These are phyloP conservation scores for Kernera saxatilis DNA, from an alignment of 345 rosid species.

Conservation along the genomic window DNA sequence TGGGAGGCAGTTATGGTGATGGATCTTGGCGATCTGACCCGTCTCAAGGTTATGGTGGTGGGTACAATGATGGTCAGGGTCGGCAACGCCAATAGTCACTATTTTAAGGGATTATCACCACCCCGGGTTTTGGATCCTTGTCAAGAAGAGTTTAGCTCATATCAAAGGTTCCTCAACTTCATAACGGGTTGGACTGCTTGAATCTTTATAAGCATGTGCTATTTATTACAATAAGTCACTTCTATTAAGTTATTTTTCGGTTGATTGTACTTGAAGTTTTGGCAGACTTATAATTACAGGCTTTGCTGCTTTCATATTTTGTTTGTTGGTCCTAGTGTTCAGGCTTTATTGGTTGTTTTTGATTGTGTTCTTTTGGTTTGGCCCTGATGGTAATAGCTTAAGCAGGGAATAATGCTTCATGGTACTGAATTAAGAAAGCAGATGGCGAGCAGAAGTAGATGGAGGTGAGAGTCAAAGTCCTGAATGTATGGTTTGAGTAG, in stretches of 20 bases:
- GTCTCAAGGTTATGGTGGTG: constrained; percentile 64
- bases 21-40: constrained; percentile 67
- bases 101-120: not conserved
- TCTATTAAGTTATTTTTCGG: constrained; percentile 34
- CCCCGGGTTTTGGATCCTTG: constrained; percentile 22
- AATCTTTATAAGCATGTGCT: constrained; percentile 51
- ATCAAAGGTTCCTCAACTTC: constrained; percentile 36
- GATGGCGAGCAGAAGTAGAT: constrained; percentile 24
- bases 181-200: constrained; percentile 72
- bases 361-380: not conserved
- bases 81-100: constrained; percentile 54
- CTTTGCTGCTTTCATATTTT: constrained; percentile 15
- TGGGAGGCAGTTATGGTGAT: constrained; percentile 64
- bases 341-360: not conserved
- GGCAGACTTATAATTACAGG: constrained; percentile 51
- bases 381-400: not conserved
- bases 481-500: constrained; percentile 49
- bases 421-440: constrained; percentile 10
- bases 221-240: constrained; percentile 52
- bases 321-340: not conserved
- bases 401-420: not conserved
- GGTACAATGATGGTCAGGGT: constrained; percentile 58
- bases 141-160: constrained; percentile 31
- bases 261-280: constrained; percentile 60
- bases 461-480: constrained; percentile 37